A percentile compares a stretch with the other conserved stretches of the same genome.
These are phyloP conservation scores for Chlorella vulgaris DNA, from an alignment of 139 green algal genomes.

Conservation along the genomic window DNA sequence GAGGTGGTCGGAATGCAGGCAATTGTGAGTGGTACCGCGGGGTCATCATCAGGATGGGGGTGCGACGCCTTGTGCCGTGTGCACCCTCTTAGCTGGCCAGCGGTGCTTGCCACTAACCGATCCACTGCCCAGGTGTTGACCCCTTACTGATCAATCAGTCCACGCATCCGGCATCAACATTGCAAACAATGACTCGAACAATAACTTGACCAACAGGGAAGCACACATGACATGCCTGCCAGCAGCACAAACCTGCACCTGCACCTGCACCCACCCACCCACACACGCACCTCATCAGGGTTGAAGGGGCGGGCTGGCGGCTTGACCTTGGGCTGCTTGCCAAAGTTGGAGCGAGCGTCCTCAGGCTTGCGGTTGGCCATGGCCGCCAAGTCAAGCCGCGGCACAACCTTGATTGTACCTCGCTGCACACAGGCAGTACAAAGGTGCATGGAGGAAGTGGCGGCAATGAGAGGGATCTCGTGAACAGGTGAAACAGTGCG, in stretches of 20 bases:
- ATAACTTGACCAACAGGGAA: no score
- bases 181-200: no score
- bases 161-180: no score
- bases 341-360: slow-evolving; percentile 52
- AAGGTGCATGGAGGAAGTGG: neutral
- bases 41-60: no score
- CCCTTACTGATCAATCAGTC: no score
- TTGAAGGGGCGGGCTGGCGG: slow-evolving; percentile 68
- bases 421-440: neutral
- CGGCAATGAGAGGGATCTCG: neutral
- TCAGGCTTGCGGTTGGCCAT: slow-evolving; percentile 41
- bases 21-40: no score
- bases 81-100: no score
- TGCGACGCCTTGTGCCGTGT: neutral
- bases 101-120: no score
- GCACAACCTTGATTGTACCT: slow-evolving; percentile 75
- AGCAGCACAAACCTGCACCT: neutral
- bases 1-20: neutral
- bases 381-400: slow-evolving; percentile 80
- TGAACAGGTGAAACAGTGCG: no score
- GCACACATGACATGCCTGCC: neutral
- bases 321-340: slow-evolving; percentile 63
- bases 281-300: slow-evolving; percentile 55
- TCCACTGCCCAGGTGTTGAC: no score
- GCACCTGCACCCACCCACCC: neutral